Evolutionary conservation across 345 rosid species (phyloP).

Genomic region (Populus deltoides): DNA sequence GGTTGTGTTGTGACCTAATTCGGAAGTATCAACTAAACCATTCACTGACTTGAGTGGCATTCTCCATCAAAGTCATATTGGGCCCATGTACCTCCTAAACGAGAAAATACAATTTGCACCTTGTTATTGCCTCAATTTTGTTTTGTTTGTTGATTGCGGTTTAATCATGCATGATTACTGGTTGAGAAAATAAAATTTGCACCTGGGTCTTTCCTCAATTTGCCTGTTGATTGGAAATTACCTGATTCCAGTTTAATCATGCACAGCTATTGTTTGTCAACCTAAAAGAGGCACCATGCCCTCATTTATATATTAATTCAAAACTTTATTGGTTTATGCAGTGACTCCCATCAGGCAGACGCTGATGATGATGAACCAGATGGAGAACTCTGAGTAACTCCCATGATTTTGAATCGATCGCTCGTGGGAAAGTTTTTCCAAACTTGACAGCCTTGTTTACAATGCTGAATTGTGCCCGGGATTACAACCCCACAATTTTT

Average conservation of each 20-base stretch:
- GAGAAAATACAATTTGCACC: neutral
- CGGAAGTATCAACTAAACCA: neutral
- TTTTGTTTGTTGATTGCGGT: neutral
- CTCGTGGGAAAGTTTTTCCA: neutral
- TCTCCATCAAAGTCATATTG: neutral
- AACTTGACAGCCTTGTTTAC: neutral
- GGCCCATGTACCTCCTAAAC: neutral
- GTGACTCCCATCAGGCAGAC: slow-evolving; percentile 15
- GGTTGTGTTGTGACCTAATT: neutral
- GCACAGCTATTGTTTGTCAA: neutral
- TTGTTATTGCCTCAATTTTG: neutral
- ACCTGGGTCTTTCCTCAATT: neutral
- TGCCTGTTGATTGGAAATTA: neutral
- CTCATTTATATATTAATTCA: neutral
- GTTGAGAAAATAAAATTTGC: neutral
- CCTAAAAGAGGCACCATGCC: neutral
- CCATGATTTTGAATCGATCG: neutral
- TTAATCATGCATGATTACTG: neutral
- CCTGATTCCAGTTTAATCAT: neutral
- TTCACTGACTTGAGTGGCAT: neutral
- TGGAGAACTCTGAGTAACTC: slow-evolving; percentile 38
- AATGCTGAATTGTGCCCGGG: neutral
- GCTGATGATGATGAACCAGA: slow-evolving; percentile 22
- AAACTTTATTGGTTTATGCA: slow-evolving; percentile 21
- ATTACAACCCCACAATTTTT: neutral